Evolutionary conservation across 2,329 filamentous ascomycete genomes (phyloP).

Genomic region (Penicillium sp.): DNA sequence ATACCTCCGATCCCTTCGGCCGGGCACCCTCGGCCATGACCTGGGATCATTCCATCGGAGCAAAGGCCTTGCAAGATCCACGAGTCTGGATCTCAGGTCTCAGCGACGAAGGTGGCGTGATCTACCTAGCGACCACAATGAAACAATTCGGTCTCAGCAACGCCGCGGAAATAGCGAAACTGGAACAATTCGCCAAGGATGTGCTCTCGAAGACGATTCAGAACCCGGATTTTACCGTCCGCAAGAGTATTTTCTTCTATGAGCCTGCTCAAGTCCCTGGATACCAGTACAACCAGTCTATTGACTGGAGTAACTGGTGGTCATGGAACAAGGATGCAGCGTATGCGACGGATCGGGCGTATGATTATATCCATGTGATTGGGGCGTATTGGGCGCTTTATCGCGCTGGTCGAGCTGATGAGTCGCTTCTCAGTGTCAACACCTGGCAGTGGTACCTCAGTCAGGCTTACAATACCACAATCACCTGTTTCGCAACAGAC

Average conservation of each 20-base stretch:
- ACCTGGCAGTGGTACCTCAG: constrained; percentile 59
- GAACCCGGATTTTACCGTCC: constrained; percentile 50
- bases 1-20: constrained; percentile 56
- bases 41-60: constrained; percentile 50
- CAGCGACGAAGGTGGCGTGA: constrained; percentile 61
- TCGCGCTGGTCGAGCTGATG: constrained; percentile 55
- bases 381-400: constrained; percentile 62
- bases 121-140: constrained; percentile 57
- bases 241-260: constrained; percentile 61
- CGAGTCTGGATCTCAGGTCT: constrained; percentile 63
- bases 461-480: constrained; percentile 55
- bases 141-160: constrained; percentile 58
- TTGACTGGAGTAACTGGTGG: constrained; percentile 55
- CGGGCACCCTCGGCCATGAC: constrained; percentile 59
- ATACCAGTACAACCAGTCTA: constrained; percentile 48
- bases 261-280: constrained; percentile 47
- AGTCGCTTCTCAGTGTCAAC: constrained; percentile 45
- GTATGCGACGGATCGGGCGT: constrained; percentile 54
- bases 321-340: constrained; percentile 55
- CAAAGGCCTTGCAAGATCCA: constrained; percentile 46
- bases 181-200: constrained; percentile 58
- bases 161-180: constrained; percentile 51
- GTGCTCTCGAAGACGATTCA: constrained; percentile 57
- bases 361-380: constrained; percentile 61
- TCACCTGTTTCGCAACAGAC: constrained; percentile 29